Conservation (phyloP, 2,329 filamentous ascomycete genomes). For the Shiraia sp. region DNA sequence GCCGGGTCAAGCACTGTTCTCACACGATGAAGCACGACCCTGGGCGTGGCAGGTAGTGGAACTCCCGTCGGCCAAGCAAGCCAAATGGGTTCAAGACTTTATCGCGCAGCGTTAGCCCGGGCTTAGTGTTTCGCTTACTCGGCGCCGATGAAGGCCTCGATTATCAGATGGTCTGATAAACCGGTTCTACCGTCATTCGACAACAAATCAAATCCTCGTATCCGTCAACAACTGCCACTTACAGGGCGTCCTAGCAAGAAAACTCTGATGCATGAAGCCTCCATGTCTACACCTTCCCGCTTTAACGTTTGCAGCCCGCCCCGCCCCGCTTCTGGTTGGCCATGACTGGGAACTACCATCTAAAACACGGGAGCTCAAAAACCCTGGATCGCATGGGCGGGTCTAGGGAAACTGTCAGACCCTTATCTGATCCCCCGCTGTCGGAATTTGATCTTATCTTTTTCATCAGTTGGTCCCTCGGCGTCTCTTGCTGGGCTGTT, state of each 20-base stretch:
- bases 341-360: neutral
- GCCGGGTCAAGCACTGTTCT: no score
- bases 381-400: neutral
- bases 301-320: conserved; percentile 7
- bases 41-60: neutral
- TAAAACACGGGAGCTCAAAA: conserved; percentile 30
- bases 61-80: conserved; percentile 22
- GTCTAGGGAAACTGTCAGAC: conserved; percentile 6
- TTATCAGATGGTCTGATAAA: conserved; percentile 38
- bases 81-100: conserved; percentile 26
- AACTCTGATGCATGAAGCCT: conserved; percentile 3
- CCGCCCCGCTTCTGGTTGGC: conserved; percentile 2
- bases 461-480: conserved; percentile 19
- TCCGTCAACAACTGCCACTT: conserved; percentile 4
- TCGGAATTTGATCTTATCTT: conserved; percentile 27
- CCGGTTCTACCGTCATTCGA: conserved; percentile 9
- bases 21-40: no score
- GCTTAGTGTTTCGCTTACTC: conserved; percentile 21
- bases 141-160: conserved; percentile 24
- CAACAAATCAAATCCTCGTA: conserved; percentile 12
- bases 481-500: conserved; percentile 3
- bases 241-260: conserved; percentile 1
- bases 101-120: conserved; percentile 12
- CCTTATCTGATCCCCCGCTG: conserved; percentile 28
- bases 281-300: no score